Percentiles rank a stretch among this genome's conserved stretches.
Conservation (phyloP, 129 eudicot genomes). For the Silybum marianum region DNA sequence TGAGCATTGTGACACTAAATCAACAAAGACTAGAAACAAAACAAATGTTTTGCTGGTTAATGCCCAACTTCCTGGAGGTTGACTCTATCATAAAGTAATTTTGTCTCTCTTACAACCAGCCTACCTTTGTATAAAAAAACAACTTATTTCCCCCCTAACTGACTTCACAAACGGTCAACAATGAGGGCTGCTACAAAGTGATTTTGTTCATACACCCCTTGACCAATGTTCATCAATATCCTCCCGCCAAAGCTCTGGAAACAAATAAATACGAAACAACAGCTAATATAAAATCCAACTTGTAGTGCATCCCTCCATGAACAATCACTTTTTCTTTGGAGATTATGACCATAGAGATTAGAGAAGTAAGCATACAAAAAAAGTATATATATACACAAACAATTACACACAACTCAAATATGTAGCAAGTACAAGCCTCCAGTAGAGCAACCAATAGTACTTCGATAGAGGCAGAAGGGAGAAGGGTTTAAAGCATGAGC, state of each 20-base stretch:
- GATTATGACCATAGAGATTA: not conserved
- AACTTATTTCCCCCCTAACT: not conserved
- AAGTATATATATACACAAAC: no score
- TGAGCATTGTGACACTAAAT: no score
- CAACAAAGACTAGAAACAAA: not conserved
- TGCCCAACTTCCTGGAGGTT: not conserved
- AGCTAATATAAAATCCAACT: not conserved
- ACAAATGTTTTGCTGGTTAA: not conserved
- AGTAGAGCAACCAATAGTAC: no score
- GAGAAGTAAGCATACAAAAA: not conserved
- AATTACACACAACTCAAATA: no score
- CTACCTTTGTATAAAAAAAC: not conserved
- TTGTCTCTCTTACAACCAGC: not conserved
- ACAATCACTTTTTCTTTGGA: not conserved
- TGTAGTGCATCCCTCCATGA: not conserved
- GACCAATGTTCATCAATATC: not conserved
- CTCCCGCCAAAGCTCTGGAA: not conserved
- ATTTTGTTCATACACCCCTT: not conserved
- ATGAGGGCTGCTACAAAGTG: not conserved
- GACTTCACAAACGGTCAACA: not conserved
- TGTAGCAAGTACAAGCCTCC: no score
- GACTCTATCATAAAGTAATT: not conserved
- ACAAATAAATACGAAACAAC: no score
- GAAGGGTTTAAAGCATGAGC: no score
- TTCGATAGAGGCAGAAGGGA: no score